phyloP scores from a whole-genome alignment of 1,139 yeast species.

The Scheffersomyces titani region DNA sequence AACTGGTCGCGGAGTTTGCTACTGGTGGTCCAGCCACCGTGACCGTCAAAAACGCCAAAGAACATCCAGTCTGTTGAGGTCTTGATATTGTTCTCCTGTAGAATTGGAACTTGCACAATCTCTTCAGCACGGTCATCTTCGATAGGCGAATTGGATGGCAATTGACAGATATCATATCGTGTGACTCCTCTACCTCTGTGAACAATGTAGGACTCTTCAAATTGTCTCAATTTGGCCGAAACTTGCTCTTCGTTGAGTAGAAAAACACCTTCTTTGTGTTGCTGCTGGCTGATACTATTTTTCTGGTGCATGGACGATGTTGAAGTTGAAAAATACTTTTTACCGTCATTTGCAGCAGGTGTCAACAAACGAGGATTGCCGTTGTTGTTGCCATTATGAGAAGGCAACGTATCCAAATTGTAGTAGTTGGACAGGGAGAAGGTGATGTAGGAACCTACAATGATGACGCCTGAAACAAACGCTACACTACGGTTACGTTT shows the following conservation, averaged over 20 bases:
- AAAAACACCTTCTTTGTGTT: slow-evolving; percentile 44
- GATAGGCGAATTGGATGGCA: slow-evolving; percentile 90
- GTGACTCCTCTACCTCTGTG: slow-evolving; percentile 88
- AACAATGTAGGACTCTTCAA: slow-evolving; percentile 79
- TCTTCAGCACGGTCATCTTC: slow-evolving; percentile 93
- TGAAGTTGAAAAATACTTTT: slow-evolving; percentile 43
- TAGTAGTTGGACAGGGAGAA: slow-evolving; percentile 45
- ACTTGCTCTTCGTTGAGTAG: slow-evolving; percentile 75
- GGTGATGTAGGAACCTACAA: slow-evolving; percentile 47
- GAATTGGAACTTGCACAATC: slow-evolving; percentile 76
- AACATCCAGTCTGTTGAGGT: slow-evolving; percentile 86
- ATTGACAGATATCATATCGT: slow-evolving; percentile 88
- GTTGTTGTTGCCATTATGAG: slow-evolving; percentile 7
- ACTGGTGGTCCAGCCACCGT: slow-evolving; percentile 94
- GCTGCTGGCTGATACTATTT: slow-evolving; percentile 43
- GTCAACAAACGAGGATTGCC: slow-evolving; percentile 1
- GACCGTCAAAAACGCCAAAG: slow-evolving; percentile 97
- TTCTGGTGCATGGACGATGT: slow-evolving; percentile 44
- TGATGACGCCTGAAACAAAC: slow-evolving; percentile 44
- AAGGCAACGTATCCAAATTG: slow-evolving; percentile 43
- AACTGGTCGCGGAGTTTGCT: slow-evolving; percentile 79
- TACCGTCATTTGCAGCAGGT: slow-evolving; percentile 18
- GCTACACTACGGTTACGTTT: slow-evolving; percentile 36
- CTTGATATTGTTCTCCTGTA: slow-evolving; percentile 52
- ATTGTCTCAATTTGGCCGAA: slow-evolving; percentile 63